These are phyloP conservation scores for Phytophthora pistaciae DNA, from an alignment of 352 stramenopile genomes.

Conservation along the genomic window DNA sequence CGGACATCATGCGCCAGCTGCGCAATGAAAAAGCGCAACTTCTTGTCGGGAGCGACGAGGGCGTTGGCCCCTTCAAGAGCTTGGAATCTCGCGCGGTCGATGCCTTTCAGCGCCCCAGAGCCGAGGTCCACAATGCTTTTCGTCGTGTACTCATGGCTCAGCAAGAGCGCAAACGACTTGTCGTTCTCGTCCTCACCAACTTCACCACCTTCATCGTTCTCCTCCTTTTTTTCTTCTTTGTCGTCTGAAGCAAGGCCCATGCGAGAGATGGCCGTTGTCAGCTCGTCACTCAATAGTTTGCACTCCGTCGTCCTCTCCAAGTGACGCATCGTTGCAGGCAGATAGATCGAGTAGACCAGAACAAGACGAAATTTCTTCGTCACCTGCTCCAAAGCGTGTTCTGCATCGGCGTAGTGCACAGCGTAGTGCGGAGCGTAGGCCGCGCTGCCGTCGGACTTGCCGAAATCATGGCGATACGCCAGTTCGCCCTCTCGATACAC, in stretches of 20 bases:
- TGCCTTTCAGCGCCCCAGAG: background rate
- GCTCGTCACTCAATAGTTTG: background rate
- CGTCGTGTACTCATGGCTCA: background rate
- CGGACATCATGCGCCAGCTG: background rate
- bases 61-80: background rate
- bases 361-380: background rate
- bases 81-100: background rate
- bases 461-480: background rate
- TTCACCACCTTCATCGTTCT: too few relatives aligned
- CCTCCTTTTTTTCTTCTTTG: too few relatives aligned
- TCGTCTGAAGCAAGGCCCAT: background rate
- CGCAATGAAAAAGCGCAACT: background rate
- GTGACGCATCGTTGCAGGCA: background rate
- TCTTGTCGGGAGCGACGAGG: background rate
- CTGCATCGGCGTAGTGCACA: background rate
- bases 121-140: background rate
- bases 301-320: background rate
- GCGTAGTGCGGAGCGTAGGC: background rate
- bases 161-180: background rate
- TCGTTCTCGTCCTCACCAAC: background rate
- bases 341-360: background rate
- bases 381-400: background rate
- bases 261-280: background rate
- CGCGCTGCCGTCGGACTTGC: background rate
- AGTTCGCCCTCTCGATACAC: background rate